Base-by-base conservation (phyloP, 176 grass and related monocot genomes). In the Oropetium thomaeum region DNA sequence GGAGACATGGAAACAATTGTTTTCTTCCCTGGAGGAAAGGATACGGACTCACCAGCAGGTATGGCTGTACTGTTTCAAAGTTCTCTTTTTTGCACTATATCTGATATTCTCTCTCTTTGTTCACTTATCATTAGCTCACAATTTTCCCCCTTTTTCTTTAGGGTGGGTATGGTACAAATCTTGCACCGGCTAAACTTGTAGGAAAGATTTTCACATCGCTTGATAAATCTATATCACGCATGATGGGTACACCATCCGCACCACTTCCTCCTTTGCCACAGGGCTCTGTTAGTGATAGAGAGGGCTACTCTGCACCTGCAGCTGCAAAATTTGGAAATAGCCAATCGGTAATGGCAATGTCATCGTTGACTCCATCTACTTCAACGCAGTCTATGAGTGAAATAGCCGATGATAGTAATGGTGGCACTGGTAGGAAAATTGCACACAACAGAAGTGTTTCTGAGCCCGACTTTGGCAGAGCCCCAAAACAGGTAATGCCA, bases 1-100 rank as follows among this genome's bases (percentile, higher is more conserved):
- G 68, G 96, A 99, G 85, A 79, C 61, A 25, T 99, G 89, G 96
- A 99, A 92, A 41, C 89, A 84, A 59, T 81, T 90, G 55, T 90
- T 95, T 78, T 90, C 84, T 60, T 90, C 89, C 23, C 64, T 99
- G 68, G 96, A 99, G 83, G 96, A 99, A 14, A 86, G 96, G 52
- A 77, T 99, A 70, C 89, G 87, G 22, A 95, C 89, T 69, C 89
- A 99, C 47, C 96, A 99, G 82, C 96, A 99, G 92, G 96, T 95
- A 80, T 29, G 54, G 53, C 65, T 32, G 38, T 73, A 10, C 51
- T 30, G 81, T 34, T 74, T 68, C 77, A 41, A 54, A 72, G 11
- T 66, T 65, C 43, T 55, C 45, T 57, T 55, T 4, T 77, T 81
- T 66, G 47, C 35, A 44, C 65, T 57, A 62, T 71, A 77, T 28